phyloP scores from a whole-genome alignment of 2,329 filamentous ascomycete species.

The Hortaea sp. region DNA sequence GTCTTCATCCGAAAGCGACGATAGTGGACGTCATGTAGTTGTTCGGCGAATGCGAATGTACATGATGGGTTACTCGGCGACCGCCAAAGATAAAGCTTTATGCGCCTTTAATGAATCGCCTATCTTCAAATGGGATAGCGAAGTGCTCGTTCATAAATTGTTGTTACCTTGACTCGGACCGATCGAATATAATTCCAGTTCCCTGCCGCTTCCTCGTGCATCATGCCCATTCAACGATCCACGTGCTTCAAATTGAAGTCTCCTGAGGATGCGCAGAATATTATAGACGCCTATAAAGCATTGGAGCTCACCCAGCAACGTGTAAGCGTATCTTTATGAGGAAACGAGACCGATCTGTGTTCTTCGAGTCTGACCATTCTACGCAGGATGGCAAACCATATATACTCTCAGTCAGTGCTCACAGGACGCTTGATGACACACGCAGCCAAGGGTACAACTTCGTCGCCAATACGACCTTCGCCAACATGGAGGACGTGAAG shows the following conservation, averaged over 20 bases:
- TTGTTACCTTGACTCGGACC: no score
- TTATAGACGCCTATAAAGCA: constrained; percentile 37
- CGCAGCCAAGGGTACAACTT: constrained; percentile 58
- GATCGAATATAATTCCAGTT: no score
- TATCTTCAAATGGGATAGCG: no score
- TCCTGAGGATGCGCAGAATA: constrained; percentile 31
- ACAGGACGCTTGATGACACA: constrained; percentile 45
- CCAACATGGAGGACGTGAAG: constrained; percentile 55
- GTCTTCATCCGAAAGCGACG: no score
- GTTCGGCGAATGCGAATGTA: no score
- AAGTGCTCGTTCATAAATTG: no score
- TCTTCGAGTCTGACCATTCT: background rate
- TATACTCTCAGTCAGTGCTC: constrained; percentile 50
- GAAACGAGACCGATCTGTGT: background rate
- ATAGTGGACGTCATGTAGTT: no score
- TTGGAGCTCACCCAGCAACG: constrained; percentile 35
- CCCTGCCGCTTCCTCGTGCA: constrained; percentile 1
- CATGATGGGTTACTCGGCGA: no score
- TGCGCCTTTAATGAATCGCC: no score
- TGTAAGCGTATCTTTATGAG: constrained; percentile 17
- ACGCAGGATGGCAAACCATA: constrained; percentile 61
- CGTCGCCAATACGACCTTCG: constrained; percentile 53
- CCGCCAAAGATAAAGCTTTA: no score
- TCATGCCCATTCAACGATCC: constrained; percentile 36
- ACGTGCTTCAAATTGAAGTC: constrained; percentile 46